A percentile compares a stretch with the other conserved stretches of the same genome.
Conservation (phyloP, 2,329 filamentous ascomycete genomes). For the Mycosphaerella sp. region DNA sequence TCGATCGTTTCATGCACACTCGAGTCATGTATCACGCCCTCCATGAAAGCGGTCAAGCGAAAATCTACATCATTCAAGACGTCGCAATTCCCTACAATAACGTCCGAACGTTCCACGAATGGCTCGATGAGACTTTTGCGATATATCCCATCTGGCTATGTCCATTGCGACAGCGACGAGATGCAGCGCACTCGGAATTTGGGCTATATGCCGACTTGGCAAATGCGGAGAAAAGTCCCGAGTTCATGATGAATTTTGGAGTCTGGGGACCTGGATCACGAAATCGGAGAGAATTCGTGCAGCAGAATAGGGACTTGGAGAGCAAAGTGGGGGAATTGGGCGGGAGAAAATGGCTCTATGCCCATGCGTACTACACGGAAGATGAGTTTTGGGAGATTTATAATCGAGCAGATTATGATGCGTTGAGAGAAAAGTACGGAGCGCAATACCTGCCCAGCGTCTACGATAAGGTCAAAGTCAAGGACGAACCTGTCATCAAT, state of each 20-base stretch:
- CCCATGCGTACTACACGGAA: conserved; percentile 75
- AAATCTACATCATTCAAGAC: conserved; percentile 58
- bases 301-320: conserved; percentile 66
- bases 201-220: conserved; percentile 3
- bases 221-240: conserved; percentile 10
- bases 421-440: conserved; percentile 56
- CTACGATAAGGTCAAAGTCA: conserved; percentile 62
- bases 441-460: conserved; percentile 59
- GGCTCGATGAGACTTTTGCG: conserved; percentile 43
- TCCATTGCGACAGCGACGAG: conserved; percentile 33
- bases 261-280: conserved; percentile 73
- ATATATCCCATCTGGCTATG: conserved; percentile 57
- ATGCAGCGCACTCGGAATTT: conserved; percentile 1
- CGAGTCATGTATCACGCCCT: conserved; percentile 58
- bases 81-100: conserved; percentile 52
- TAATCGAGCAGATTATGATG: conserved; percentile 55
- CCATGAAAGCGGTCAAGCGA: conserved; percentile 50
- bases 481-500: conserved; percentile 15
- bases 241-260: conserved; percentile 51
- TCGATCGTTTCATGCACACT: conserved; percentile 58
- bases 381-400: conserved; percentile 64
- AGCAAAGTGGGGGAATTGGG: conserved; percentile 60
- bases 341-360: conserved; percentile 83
- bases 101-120: conserved; percentile 50
- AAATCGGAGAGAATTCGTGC: conserved; percentile 52